Percentiles rank a stretch among this genome's conserved stretches.
Conservation (phyloP, 139 green algal species). For the Pseudopediastrum boryanum region DNA sequence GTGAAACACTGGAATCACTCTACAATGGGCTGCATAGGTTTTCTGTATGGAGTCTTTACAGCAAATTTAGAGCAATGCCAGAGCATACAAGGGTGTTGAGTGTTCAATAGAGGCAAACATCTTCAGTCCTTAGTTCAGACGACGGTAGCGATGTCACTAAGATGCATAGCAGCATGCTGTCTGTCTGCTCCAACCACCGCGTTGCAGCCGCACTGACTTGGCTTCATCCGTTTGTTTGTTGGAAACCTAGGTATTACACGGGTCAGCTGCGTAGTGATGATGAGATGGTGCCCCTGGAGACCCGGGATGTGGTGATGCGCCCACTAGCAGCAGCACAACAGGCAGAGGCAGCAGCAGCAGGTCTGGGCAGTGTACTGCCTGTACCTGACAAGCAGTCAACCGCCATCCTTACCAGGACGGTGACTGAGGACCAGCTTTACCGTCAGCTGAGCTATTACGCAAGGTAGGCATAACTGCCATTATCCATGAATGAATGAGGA, state of each 20-base stretch:
- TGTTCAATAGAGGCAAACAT: not conserved
- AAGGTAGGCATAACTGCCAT: too few relatives aligned
- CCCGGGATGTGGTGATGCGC: constrained; percentile 26
- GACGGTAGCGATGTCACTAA: not conserved
- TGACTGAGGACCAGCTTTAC: constrained; percentile 68
- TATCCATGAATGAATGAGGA: too few relatives aligned
- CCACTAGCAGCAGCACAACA: constrained; percentile 33
- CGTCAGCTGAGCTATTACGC: constrained; percentile 57
- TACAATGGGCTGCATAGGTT: not conserved
- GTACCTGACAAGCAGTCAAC: not conserved
- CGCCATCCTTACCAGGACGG: constrained; percentile 42
- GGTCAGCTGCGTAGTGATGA: constrained; percentile 72
- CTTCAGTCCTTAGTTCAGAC: not conserved
- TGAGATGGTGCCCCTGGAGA: constrained; percentile 46
- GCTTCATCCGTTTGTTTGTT: not conserved
- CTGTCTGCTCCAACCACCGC: constrained; percentile 37
- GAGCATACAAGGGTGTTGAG: not conserved
- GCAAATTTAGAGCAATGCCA: not conserved
- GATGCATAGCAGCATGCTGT: not conserved
- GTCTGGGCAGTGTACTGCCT: not conserved
- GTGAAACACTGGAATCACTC: not conserved
- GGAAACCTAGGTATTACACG: constrained; percentile 66
- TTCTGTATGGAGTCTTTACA: not conserved
- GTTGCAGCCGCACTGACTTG: constrained; percentile 17
- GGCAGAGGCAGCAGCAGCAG: not conserved